Percentiles rank a stretch among this genome's conserved stretches.
Evolutionary conservation across 2,329 filamentous ascomycete genomes (phyloP).

Genomic region (Colletotrichum lupini): DNA sequence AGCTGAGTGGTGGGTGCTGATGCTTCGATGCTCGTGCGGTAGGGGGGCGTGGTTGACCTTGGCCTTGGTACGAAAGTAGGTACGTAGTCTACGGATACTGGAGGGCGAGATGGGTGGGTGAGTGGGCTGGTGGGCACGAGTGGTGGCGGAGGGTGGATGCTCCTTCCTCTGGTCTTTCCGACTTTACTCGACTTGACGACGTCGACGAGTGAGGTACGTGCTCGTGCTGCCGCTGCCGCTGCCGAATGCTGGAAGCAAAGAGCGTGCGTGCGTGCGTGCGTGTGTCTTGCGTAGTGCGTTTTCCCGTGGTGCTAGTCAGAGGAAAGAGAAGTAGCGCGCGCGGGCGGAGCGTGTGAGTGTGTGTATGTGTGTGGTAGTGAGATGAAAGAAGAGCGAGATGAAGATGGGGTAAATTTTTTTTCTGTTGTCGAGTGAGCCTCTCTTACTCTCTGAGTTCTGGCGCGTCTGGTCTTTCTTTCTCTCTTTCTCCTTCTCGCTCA

Average conservation of each 20-base stretch:
- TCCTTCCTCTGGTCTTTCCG: conserved; percentile 3
- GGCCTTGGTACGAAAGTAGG: background rate
- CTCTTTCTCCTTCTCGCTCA: conserved; percentile 14
- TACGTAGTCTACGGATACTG: too few relatives aligned
- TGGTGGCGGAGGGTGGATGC: conserved; percentile 5
- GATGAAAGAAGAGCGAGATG: conserved; percentile 15
- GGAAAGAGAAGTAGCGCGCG: conserved; percentile 14
- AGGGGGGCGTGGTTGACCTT: conserved; percentile 21
- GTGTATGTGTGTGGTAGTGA: background rate
- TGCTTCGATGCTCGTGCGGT: conserved; percentile 9
- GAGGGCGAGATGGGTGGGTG: conserved; percentile 12
- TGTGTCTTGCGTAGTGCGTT: background rate
- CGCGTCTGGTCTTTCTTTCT: background rate
- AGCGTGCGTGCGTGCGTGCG: background rate
- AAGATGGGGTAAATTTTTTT: conserved; percentile 2
- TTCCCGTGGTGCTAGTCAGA: conserved; percentile 4
- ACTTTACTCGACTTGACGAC: conserved; percentile 11
- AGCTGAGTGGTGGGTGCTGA: conserved; percentile 1
- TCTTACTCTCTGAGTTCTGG: background rate
- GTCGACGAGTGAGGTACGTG: conserved; percentile 1
- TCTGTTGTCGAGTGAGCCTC: conserved; percentile 1
- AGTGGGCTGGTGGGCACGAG: background rate
- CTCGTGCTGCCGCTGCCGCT: background rate
- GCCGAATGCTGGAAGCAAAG: background rate
- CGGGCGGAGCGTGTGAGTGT: background rate